Percentiles rank a stretch among this genome's conserved stretches.
These are phyloP conservation scores for Exophiala mesophila DNA, from an alignment of 2,329 filamentous ascomycete species.

Conservation along the genomic window DNA sequence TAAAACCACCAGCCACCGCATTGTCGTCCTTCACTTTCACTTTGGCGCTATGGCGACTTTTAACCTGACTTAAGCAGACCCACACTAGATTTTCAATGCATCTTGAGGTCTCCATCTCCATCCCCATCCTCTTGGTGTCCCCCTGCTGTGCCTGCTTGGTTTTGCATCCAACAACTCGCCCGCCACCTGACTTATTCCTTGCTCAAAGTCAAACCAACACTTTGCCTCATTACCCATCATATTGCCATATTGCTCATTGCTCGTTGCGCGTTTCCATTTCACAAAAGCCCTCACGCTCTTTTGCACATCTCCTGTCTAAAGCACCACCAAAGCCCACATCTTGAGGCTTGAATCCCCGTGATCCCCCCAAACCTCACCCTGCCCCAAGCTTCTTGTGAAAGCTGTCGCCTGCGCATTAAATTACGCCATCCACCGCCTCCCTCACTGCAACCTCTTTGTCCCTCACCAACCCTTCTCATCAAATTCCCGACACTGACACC, in stretches of 20 bases:
- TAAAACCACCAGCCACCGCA: no score
- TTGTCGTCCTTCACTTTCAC: no score
- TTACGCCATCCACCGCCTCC: constrained; percentile 8
- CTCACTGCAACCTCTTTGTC: constrained; percentile 1
- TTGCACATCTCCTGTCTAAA: no score
- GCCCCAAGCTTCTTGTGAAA: constrained; percentile 15
- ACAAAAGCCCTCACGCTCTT: no score
- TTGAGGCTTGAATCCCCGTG: background rate
- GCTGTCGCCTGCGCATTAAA: constrained; percentile 18
- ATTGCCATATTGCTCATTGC: background rate
- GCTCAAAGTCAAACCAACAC: background rate
- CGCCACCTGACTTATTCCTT: background rate
- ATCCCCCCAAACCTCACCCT: constrained; percentile 1
- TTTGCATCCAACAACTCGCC: background rate
- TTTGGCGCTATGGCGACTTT: no score
- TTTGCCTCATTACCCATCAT: background rate
- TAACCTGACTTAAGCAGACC: no score
- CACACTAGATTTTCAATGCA: no score
- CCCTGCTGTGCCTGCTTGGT: no score
- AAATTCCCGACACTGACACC: background rate
- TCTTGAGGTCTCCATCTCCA: no score
- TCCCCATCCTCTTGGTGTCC: no score
- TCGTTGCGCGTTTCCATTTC: background rate
- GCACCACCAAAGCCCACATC: no score
- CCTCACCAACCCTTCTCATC: constrained; percentile 1